Conservation (phyloP, 495 filamentous ascomycete genomes). For the Penicillium canescens region DNA sequence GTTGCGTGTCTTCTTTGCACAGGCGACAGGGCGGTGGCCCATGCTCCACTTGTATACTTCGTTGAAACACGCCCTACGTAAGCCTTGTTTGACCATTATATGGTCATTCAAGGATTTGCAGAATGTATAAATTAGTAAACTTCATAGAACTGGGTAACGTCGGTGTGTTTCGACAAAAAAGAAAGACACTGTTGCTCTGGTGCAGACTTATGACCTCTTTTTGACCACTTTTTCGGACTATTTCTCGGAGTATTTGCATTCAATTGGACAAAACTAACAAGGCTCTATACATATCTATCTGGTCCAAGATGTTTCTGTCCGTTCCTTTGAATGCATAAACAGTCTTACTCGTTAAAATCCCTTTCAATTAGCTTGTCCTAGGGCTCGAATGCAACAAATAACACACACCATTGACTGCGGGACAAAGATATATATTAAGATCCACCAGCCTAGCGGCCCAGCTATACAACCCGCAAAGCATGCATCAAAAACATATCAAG, state of each 20-base stretch:
- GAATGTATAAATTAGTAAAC: no score
- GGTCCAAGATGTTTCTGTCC: no score
- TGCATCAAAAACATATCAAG: not conserved
- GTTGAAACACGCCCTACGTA: not conserved
- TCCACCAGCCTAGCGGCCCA: no score
- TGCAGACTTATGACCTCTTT: not conserved
- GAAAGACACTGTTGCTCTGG: not conserved
- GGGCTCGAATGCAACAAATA: no score
- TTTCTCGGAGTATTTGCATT: not conserved
- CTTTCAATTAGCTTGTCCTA: no score
- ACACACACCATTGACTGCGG: no score
- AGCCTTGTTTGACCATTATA: not conserved
- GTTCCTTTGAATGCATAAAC: no score
- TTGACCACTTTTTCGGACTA: not conserved
- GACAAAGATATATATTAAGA: no score
- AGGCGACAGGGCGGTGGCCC: slow-evolving; percentile 9
- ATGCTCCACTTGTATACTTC: slow-evolving; percentile 3
- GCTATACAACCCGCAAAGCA: not conserved
- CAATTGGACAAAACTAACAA: not conserved
- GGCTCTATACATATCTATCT: not conserved
- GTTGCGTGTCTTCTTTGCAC: slow-evolving; percentile 18
- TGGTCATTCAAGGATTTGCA: not conserved
- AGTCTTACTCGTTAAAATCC: no score
- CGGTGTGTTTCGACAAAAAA: not conserved
- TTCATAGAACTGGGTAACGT: no score